Percentiles rank a stretch among this genome's conserved stretches.
phyloP scores from a whole-genome alignment of 768 basidiomycete genomes.

The Russula foetens region DNA sequence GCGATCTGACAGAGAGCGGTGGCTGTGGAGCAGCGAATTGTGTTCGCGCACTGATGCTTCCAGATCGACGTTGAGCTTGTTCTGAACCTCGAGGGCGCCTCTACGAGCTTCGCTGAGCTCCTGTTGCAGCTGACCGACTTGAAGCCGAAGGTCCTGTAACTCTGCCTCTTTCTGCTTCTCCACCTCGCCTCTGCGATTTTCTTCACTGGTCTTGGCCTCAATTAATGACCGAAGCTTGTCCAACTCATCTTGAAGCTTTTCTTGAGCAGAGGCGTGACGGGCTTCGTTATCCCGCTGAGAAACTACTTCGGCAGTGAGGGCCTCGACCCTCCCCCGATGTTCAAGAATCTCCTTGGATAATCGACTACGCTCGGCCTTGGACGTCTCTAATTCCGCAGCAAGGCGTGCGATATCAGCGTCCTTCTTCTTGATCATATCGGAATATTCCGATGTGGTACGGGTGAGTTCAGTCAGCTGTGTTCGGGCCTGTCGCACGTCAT shows the following conservation, averaged over 20 bases:
- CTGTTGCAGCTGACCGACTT: conserved; percentile 51
- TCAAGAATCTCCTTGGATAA: conserved; percentile 55
- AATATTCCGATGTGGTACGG: conserved; percentile 70
- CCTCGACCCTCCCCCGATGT: conserved; percentile 61
- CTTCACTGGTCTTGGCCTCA: conserved; percentile 81
- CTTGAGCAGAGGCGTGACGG: conserved; percentile 37
- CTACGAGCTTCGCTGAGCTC: conserved; percentile 62
- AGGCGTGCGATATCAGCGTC: conserved; percentile 61
- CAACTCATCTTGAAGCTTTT: conserved; percentile 70
- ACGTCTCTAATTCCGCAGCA: conserved; percentile 41
- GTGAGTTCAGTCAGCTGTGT: conserved; percentile 72
- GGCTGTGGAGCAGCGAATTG: conserved; percentile 46
- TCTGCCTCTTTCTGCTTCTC: conserved; percentile 87
- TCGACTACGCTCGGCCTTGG: conserved; percentile 46
- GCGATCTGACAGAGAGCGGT: conserved; percentile 56
- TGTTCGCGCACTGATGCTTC: conserved; percentile 58
- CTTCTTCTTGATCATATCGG: conserved; percentile 65
- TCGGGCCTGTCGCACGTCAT: conserved; percentile 60
- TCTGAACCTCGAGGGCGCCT: conserved; percentile 54
- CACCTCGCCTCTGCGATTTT: conserved; percentile 72
- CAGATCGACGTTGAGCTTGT: conserved; percentile 67
- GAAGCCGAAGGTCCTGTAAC: conserved; percentile 58
- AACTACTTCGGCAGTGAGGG: conserved; percentile 51
- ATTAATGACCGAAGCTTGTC: conserved; percentile 81
- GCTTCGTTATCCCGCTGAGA: conserved; percentile 50